Evolutionary conservation across 1,284 basidiomycete species (phyloP), one percentile per base, ranked within the genome.

Genomic region (Moesziomyces sp.): DNA sequence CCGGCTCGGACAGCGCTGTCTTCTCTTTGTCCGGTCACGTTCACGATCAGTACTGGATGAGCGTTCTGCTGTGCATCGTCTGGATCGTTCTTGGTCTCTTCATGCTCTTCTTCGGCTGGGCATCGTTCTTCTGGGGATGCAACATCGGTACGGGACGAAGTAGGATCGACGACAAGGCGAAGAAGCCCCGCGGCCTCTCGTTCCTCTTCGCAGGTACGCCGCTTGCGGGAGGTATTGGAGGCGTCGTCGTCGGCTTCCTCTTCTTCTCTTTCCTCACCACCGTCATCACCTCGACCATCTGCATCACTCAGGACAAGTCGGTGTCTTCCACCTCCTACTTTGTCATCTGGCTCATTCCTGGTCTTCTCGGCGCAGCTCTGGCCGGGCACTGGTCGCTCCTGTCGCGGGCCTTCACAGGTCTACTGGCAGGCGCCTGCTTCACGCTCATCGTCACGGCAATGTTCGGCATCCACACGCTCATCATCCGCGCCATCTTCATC

Each of bases 391-490:
- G 77, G 58, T 43, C 65, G 6, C 46, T 73, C 13, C 55, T 76
- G 16, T 61, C 72, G 0, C 30, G 75, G 16, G 28, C 62, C 0
- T 67, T 68, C 44, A 59, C 72, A 4, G 79, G 78, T 5, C 50
- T 81, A 8, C 56, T 75, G 5, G 69, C 60, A 8, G 76, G 69
- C 5, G 62, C 72, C 3, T 68, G 64, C 35, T 43, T 76, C 19
- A 72, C 74, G n/a, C 46, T 78, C 21, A 49, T 80, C 46, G 46
- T 78, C 18, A 80, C 79, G 5, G 79, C 79, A 18, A 61, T 77
- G 46, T 80, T 80, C 44, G 79, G 79, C 46, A 77, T 81, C 19
- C 72, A 77, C 55, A 77, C 77, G 2, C 46, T 81, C 30, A 62
- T 78, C 52, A 73, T 78, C 42, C 76, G 79, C 5, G 52, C 62